phyloP scores from a whole-genome alignment of 805 yeast genomes.

The Candida coquimbonensis region DNA sequence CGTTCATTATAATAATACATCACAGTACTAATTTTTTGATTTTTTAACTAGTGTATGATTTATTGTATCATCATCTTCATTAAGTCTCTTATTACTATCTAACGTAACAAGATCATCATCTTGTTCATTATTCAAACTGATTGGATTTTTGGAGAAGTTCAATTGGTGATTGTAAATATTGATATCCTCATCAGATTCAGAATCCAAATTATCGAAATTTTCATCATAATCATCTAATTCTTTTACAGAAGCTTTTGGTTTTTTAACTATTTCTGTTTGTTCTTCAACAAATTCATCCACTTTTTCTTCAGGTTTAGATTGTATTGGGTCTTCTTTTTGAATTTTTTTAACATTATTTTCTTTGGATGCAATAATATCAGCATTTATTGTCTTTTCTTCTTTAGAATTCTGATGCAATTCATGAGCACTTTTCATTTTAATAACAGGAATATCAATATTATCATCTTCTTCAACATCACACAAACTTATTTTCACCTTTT shows the following conservation, averaged over 20 bases:
- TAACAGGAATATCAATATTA: conserved; percentile 24
- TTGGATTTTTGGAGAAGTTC: conserved; percentile 13
- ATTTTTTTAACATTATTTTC: neutral
- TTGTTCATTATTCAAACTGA: conserved; percentile 5
- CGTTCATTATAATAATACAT: no score
- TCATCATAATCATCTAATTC: conserved; percentile 9
- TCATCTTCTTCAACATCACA: conserved; percentile 21
- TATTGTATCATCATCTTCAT: conserved; percentile 7
- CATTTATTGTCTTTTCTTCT: neutral
- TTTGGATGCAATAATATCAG: neutral
- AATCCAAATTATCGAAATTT: conserved; percentile 19
- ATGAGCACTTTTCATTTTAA: conserved; percentile 38
- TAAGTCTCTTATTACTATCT: conserved; percentile 7
- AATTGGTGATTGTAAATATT: conserved; percentile 15
- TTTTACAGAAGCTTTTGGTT: neutral
- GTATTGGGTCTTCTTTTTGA: conserved; percentile 10
- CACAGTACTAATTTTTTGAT: neutral
- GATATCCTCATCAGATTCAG: conserved; percentile 15
- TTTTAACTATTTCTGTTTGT: conserved; percentile 8
- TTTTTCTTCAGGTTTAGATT: neutral
- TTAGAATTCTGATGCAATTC: conserved; percentile 18
- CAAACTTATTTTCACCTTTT: conserved; percentile 30
- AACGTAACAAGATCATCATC: conserved; percentile 17
- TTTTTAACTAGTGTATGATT: conserved; percentile 3
- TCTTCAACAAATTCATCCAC: neutral